phyloP scores from a whole-genome alignment of 495 filamentous ascomycete species.

The Penicillium maclennaniae region DNA sequence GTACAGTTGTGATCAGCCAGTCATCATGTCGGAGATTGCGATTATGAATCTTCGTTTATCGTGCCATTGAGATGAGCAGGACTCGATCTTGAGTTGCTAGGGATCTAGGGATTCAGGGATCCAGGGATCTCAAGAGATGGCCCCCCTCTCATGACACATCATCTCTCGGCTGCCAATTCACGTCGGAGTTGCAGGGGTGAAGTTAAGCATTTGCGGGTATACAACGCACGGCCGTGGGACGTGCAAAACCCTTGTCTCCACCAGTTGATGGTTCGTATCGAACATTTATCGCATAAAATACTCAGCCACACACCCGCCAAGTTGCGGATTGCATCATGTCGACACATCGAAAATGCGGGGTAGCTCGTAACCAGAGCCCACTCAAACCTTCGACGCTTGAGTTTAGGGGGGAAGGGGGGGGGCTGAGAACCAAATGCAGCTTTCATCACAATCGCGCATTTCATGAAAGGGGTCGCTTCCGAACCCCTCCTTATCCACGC shows the following conservation, averaged over 20 bases:
- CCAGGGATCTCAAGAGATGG: not conserved
- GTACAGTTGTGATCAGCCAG: not conserved
- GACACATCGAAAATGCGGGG: conserved; percentile 17
- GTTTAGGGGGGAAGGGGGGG: too few relatives aligned
- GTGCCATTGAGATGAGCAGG: not conserved
- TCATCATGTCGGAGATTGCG: not conserved
- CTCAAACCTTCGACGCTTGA: not conserved
- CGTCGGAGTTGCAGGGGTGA: conserved; percentile 9
- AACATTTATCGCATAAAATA: not conserved
- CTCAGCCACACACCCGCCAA: not conserved
- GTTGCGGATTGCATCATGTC: conserved; percentile 10
- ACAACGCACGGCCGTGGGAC: conserved; percentile 9
- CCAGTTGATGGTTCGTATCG: not conserved
- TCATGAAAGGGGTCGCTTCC: not conserved
- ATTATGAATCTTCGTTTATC: too few relatives aligned
- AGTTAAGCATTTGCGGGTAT: conserved; percentile 20
- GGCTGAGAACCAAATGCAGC: conserved; percentile 6
- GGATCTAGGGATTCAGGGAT: not conserved
- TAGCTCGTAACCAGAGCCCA: conserved; percentile 1
- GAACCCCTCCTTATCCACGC: not conserved
- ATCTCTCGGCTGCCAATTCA: conserved; percentile 2
- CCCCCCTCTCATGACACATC: not conserved
- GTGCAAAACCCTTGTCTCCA: not conserved
- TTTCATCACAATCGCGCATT: conserved; percentile 12
- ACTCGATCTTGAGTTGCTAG: not conserved